phyloP scores from a whole-genome alignment of 768 basidiomycete species.

The Mycena albidolilacea region DNA sequence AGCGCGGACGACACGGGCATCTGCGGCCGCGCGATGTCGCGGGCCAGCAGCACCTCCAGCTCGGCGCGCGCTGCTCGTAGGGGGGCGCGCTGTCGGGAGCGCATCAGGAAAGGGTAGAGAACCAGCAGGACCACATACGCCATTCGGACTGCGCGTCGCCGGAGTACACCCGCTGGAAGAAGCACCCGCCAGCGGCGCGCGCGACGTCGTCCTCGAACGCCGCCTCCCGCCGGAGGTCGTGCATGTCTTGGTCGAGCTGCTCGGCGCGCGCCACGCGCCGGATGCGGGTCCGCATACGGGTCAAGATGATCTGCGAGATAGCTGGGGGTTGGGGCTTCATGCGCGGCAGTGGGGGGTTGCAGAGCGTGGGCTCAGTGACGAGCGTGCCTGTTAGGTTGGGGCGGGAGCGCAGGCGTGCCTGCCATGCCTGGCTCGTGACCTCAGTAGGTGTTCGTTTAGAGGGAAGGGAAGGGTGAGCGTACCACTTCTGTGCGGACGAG shows the following conservation, averaged over 20 bases:
- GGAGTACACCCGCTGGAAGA: constrained; percentile 40
- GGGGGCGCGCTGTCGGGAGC: constrained; percentile 51
- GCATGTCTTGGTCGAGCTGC: constrained; percentile 47
- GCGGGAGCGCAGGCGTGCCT: constrained; percentile 64
- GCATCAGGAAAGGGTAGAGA: constrained; percentile 4
- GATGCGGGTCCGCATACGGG: constrained; percentile 55
- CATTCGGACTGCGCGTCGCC: constrained; percentile 47
- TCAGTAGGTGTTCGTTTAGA: background rate
- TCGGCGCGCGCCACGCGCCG: constrained; percentile 57
- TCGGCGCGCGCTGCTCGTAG: constrained; percentile 48
- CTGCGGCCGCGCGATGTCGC: constrained; percentile 58
- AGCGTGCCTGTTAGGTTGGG: constrained; percentile 82
- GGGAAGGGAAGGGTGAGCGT: constrained; percentile 31
- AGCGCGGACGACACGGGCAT: constrained; percentile 65
- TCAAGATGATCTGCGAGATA: constrained; percentile 78
- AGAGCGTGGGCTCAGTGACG: constrained; percentile 72
- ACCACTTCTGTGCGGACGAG: constrained; percentile 70
- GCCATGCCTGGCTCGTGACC: constrained; percentile 64
- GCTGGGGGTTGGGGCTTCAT: constrained; percentile 83
- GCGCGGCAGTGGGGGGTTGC: constrained; percentile 82
- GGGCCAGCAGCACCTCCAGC: constrained; percentile 52
- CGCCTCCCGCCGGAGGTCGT: constrained; percentile 53
- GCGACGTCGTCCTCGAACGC: constrained; percentile 38
- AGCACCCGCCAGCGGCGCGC: constrained; percentile 2
- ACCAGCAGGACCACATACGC: constrained; percentile 54